A percentile compares a stretch with the other conserved stretches of the same genome.
Conservation (phyloP, 352 stramenopile genomes). For the Phytopythium oedochilum region DNA sequence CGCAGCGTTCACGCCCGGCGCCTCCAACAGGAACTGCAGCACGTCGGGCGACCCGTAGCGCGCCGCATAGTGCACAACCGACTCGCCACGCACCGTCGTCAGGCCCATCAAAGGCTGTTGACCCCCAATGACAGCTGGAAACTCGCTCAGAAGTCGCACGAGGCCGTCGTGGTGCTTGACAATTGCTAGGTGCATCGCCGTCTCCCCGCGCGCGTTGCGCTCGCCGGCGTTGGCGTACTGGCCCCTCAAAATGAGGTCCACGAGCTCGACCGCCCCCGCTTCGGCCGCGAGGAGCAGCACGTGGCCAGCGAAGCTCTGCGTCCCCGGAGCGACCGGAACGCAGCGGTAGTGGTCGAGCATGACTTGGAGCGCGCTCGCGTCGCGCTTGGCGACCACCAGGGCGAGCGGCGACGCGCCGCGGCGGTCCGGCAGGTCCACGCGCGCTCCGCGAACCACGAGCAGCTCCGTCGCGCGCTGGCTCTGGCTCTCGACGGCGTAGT, state of each 20-base stretch:
- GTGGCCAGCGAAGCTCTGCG: slow-evolving; percentile 11
- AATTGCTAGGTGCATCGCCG: slow-evolving; percentile 26
- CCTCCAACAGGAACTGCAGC: slow-evolving; percentile 12
- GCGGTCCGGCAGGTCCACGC: slow-evolving; percentile 10
- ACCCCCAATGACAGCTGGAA: slow-evolving; percentile 1
- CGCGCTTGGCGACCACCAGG: slow-evolving; percentile 3
- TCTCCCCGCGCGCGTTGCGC: slow-evolving; percentile 24
- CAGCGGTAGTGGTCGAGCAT: neutral
- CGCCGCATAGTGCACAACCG: slow-evolving; percentile 24
- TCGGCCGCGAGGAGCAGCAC: slow-evolving; percentile 22
- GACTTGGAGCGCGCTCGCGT: neutral
- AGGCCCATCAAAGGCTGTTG: neutral
- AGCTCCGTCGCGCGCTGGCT: slow-evolving; percentile 13
- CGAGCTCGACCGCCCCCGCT: slow-evolving; percentile 16
- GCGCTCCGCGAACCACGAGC: slow-evolving; percentile 9
- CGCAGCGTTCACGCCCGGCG: neutral
- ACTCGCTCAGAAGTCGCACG: slow-evolving; percentile 1
- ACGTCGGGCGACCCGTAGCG: slow-evolving; percentile 16
- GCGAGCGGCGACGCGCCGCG: slow-evolving; percentile 6
- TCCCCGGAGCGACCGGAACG: neutral
- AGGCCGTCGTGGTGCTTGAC: slow-evolving; percentile 16
- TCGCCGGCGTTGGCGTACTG: slow-evolving; percentile 22
- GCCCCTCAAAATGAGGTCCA: slow-evolving; percentile 18
- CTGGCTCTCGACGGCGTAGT: slow-evolving; percentile 4
- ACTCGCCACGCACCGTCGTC: slow-evolving; percentile 19